Evolutionary conservation across 2,329 filamentous ascomycete species (phyloP).

Genomic region (Apiospora aurea): DNA sequence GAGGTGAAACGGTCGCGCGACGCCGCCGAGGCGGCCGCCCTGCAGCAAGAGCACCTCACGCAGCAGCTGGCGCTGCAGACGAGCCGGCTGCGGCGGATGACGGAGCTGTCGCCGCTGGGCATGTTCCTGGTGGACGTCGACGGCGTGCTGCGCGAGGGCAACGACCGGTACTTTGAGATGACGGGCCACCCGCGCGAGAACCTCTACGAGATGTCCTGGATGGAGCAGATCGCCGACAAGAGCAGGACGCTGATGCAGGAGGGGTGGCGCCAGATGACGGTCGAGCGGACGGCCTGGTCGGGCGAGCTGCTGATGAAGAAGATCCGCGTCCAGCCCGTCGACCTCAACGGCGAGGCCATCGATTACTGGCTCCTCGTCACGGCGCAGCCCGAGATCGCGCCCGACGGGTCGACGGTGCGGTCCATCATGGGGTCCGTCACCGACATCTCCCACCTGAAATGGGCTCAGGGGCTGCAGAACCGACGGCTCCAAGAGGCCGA

Average conservation of each 20-base stretch:
- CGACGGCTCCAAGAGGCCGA: slow-evolving; percentile 46
- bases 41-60: slow-evolving; percentile 44
- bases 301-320: slow-evolving; percentile 52
- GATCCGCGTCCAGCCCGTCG: slow-evolving; percentile 38
- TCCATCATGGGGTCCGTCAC: slow-evolving; percentile 51
- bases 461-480: slow-evolving; percentile 48
- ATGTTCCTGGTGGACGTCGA: slow-evolving; percentile 50
- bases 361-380: slow-evolving; percentile 53
- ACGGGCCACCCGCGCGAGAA: slow-evolving; percentile 49
- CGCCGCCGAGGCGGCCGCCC: slow-evolving; percentile 43
- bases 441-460: slow-evolving; percentile 53
- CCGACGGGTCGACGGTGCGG: slow-evolving; percentile 42
- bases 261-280: slow-evolving; percentile 48
- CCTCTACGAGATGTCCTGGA: slow-evolving; percentile 50
- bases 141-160: slow-evolving; percentile 51
- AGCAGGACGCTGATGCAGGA: slow-evolving; percentile 42
- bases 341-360: slow-evolving; percentile 47
- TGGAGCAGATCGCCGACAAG: slow-evolving; percentile 47
- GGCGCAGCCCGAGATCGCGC: slow-evolving; percentile 43
- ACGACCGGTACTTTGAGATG: slow-evolving; percentile 56
- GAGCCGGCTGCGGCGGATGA: slow-evolving; percentile 46
- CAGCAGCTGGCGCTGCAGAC: slow-evolving; percentile 46
- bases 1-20: slow-evolving; percentile 61
- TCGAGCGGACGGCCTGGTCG: slow-evolving; percentile 45
- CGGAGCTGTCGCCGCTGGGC: slow-evolving; percentile 45